A percentile compares a stretch with the other conserved stretches of the same genome.
Evolutionary conservation across 1,139 yeast genomes (phyloP).

Genomic region (Lodderomyces elongisporus): DNA sequence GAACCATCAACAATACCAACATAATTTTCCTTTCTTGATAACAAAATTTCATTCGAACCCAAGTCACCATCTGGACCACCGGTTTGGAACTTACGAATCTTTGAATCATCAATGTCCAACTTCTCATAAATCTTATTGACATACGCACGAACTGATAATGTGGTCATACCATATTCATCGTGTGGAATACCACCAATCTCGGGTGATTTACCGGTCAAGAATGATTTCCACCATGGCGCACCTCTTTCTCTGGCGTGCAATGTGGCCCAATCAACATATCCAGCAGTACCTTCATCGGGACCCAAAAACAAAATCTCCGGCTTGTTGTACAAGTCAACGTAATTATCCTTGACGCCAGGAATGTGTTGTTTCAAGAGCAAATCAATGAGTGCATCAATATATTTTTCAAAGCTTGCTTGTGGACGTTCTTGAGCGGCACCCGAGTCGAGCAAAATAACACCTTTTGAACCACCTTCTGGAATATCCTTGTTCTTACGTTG

Average conservation of each 20-base stretch:
- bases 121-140: slow-evolving; percentile 86
- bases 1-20: slow-evolving; percentile 93
- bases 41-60: slow-evolving; percentile 89
- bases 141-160: slow-evolving; percentile 88
- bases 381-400: slow-evolving; percentile 87
- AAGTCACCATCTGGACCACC: slow-evolving; percentile 99
- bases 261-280: slow-evolving; percentile 98
- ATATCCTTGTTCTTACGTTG: slow-evolving; percentile 97
- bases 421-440: slow-evolving; percentile 80
- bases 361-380: slow-evolving; percentile 68
- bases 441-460: slow-evolving; percentile 83
- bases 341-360: slow-evolving; percentile 76
- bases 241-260: slow-evolving; percentile 88
- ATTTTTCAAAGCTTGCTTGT: slow-evolving; percentile 83
- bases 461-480: slow-evolving; percentile 99
- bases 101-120: slow-evolving; percentile 52
- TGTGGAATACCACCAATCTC: slow-evolving; percentile 96
- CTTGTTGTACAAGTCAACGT: slow-evolving; percentile 77
- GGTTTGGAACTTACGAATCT: slow-evolving; percentile 79
- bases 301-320: slow-evolving; percentile 94
- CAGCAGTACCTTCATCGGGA: slow-evolving; percentile 98
- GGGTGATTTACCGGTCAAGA: slow-evolving; percentile 94
- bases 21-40: slow-evolving; percentile 76
- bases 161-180: slow-evolving; percentile 97
- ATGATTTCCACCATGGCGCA: slow-evolving; percentile 99